Conservation (phyloP, 768 basidiomycete species). For the Phlegmacium glaucopus region DNA sequence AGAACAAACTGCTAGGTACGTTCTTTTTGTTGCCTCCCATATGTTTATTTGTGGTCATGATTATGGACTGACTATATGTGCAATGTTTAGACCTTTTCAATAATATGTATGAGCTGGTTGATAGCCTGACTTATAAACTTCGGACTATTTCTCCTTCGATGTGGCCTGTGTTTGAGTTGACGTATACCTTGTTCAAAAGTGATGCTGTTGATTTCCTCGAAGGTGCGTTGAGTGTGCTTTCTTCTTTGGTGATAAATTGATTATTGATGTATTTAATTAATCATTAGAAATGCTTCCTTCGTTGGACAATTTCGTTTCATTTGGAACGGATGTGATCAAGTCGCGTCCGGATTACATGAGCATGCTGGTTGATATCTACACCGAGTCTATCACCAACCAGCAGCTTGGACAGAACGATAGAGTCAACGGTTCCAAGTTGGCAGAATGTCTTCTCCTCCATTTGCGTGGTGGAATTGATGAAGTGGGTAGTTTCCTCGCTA, state of each 20-base stretch:
- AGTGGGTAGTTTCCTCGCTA: slow-evolving; percentile 36
- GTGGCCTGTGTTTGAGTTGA: slow-evolving; percentile 87
- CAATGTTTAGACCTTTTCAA: slow-evolving; percentile 69
- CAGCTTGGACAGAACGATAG: slow-evolving; percentile 82
- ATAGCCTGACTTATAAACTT: slow-evolving; percentile 80
- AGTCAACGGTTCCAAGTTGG: slow-evolving; percentile 82
- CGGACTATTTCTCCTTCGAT: slow-evolving; percentile 72
- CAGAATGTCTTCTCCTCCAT: slow-evolving; percentile 79
- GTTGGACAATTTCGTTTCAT: slow-evolving; percentile 86
- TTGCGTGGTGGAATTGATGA: slow-evolving; percentile 77
- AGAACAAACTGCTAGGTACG: slow-evolving; percentile 74
- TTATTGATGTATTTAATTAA: slow-evolving; percentile 2
- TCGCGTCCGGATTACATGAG: slow-evolving; percentile 69
- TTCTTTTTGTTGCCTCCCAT: slow-evolving; percentile 4
- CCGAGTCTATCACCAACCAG: slow-evolving; percentile 61
- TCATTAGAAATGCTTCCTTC: slow-evolving; percentile 78
- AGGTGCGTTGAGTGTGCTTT: slow-evolving; percentile 44
- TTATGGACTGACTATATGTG: background rate
- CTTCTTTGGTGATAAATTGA: background rate
- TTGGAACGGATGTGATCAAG: slow-evolving; percentile 74
- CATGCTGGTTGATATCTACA: slow-evolving; percentile 83
- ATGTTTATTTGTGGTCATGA: background rate
- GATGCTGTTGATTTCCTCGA: slow-evolving; percentile 87
- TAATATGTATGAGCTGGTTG: slow-evolving; percentile 83
- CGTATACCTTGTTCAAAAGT: slow-evolving; percentile 77